Evolutionary conservation across 129 eudicot genomes (phyloP).

Genomic region (Ambrosia artemisiifolia): DNA sequence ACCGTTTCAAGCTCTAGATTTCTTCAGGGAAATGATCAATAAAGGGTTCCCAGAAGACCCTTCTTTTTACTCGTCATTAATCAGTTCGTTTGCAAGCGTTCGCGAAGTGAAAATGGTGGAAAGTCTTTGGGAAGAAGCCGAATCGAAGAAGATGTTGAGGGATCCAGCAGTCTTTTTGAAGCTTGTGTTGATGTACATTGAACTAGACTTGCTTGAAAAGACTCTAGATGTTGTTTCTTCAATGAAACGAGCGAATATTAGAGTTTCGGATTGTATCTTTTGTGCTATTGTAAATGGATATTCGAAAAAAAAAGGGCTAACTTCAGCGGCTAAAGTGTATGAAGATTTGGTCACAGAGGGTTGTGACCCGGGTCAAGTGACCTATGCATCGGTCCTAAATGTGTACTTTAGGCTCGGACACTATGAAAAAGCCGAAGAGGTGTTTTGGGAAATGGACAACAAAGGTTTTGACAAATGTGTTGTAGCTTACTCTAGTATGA

Average conservation of each 20-base stretch:
- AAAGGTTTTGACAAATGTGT: conserved; percentile 78
- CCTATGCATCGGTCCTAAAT: conserved; percentile 73
- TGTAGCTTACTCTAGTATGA: conserved; percentile 87
- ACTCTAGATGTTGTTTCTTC: conserved; percentile 58
- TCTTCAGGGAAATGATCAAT: conserved; percentile 53
- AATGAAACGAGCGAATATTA: conserved; percentile 54
- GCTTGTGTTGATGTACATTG: conserved; percentile 68
- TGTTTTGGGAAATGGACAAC: conserved; percentile 63
- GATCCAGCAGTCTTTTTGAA: conserved; percentile 82
- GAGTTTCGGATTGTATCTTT: conserved; percentile 80
- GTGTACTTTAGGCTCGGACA: conserved; percentile 58
- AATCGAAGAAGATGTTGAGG: conserved; percentile 60
- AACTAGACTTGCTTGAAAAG: conserved; percentile 58
- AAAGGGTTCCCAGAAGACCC: conserved; percentile 53
- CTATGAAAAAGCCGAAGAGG: conserved; percentile 61
- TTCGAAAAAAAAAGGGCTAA: conserved; percentile 57
- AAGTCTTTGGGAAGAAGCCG: conserved; percentile 60
- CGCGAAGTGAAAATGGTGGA: conserved; percentile 58
- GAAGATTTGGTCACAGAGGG: conserved; percentile 50
- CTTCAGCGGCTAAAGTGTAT: conserved; percentile 50
- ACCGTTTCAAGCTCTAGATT: conserved; percentile 60
- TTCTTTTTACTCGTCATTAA: conserved; percentile 54
- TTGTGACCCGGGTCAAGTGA: conserved; percentile 84
- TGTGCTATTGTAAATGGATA: conserved; percentile 89
- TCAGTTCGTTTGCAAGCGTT: conserved; percentile 55